phyloP scores from a whole-genome alignment of 1,284 basidiomycete genomes.

The Coniophora puteana region DNA sequence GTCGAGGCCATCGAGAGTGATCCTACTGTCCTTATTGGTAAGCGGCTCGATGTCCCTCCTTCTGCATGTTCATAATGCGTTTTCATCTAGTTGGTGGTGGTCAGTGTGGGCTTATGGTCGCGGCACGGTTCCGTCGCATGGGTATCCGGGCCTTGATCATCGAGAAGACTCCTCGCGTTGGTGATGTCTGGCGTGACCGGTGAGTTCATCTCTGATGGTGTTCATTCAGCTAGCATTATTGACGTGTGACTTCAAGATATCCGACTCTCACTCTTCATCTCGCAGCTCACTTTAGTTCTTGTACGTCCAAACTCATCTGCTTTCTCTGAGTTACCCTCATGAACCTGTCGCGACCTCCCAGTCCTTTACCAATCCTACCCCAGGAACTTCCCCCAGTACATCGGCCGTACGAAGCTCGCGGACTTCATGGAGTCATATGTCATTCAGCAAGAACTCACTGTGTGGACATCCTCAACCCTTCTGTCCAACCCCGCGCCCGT shows the following conservation, averaged over 20 bases:
- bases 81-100: slow-evolving; percentile 18
- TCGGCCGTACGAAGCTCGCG: too few relatives aligned
- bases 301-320: slow-evolving; percentile 12
- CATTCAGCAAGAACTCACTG: too few relatives aligned
- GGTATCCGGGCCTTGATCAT: slow-evolving; percentile 12
- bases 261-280: slow-evolving; percentile 15
- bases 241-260: too few relatives aligned
- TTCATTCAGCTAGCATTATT: background rate
- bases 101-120: slow-evolving; percentile 16
- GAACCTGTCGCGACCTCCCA: slow-evolving; percentile 6
- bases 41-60: too few relatives aligned
- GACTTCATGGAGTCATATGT: too few relatives aligned
- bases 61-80: too few relatives aligned
- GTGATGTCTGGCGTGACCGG: slow-evolving; percentile 16
- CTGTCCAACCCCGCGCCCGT: too few relatives aligned
- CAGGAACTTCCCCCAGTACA: too few relatives aligned
- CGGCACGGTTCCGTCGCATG: slow-evolving; percentile 14
- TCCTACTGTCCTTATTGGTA: slow-evolving; percentile 24
- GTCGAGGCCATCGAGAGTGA: slow-evolving; percentile 14
- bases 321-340: too few relatives aligned
- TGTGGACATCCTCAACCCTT: too few relatives aligned
- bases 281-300: slow-evolving; percentile 22
- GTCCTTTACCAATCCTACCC: too few relatives aligned
- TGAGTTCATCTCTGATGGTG: slow-evolving; percentile 18
- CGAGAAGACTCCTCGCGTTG: slow-evolving; percentile 9